These are phyloP conservation scores for Nymphaea thermarum DNA, from an alignment of 164 flowering plant species.

Conservation along the genomic window DNA sequence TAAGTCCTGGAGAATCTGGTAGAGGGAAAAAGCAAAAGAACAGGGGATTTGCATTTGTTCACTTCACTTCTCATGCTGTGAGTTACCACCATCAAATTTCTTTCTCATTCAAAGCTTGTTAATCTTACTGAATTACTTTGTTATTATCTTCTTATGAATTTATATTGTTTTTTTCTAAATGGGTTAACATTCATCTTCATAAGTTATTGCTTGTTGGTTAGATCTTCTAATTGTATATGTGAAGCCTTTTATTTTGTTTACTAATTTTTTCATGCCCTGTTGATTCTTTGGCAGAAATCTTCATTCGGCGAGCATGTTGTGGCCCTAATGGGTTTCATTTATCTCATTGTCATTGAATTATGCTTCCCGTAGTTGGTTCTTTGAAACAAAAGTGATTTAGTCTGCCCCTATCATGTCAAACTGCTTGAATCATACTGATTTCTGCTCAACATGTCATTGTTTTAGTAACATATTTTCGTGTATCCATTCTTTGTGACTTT, in stretches of 20 bases:
- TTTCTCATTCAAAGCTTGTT: not conserved
- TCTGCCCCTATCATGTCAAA: not conserved
- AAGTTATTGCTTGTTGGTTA: not conserved
- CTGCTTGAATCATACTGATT: not conserved
- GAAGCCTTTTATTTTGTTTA: not conserved
- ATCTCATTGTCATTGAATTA: not conserved
- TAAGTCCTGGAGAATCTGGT: conserved; percentile 5
- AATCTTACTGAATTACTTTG: not conserved
- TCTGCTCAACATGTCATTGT: not conserved
- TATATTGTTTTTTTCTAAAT: not conserved
- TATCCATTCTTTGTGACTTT: not conserved
- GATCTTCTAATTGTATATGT: not conserved
- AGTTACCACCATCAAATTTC: conserved; percentile 3
- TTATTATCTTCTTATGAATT: not conserved
- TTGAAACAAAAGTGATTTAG: not conserved
- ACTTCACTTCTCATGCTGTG: conserved; percentile 35
- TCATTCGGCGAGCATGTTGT: not conserved
- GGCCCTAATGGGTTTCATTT: not conserved
- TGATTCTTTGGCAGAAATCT: not conserved
- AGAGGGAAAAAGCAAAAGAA: conserved; percentile 19
- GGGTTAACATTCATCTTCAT: not conserved
- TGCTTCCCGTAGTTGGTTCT: not conserved
- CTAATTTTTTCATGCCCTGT: not conserved
- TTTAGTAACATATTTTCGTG: not conserved
- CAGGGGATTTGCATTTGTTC: conserved; percentile 35